Evolutionary conservation across 2,329 filamentous ascomycete genomes (phyloP).

Genomic region (Aspergillus neoniger): DNA sequence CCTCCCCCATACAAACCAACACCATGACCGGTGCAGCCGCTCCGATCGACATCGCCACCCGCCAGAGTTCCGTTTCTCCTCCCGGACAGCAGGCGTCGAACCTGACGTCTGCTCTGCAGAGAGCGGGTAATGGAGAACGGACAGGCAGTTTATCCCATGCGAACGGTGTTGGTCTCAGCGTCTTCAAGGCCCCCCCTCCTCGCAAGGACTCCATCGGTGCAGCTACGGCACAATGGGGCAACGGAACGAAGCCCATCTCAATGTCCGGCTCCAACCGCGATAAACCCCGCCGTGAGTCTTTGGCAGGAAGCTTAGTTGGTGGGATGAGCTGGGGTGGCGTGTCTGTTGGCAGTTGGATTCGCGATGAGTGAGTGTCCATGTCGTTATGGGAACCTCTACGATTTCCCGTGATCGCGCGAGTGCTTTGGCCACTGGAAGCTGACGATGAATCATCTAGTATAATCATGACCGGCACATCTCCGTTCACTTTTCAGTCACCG

Average conservation of each 20-base stretch:
- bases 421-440: conserved; percentile 1
- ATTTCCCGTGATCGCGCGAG: conserved; percentile 4
- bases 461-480: conserved; percentile 95
- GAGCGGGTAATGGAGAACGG: conserved; percentile 47
- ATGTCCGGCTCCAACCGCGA: conserved; percentile 53
- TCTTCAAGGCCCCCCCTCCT: conserved; percentile 43
- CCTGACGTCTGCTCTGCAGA: conserved; percentile 62
- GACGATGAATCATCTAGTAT: conserved; percentile 62
- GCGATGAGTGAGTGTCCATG: conserved; percentile 80
- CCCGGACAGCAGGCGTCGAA: conserved; percentile 63
- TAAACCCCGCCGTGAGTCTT: conserved; percentile 59
- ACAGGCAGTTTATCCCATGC: conserved; percentile 48
- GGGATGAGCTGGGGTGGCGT: conserved; percentile 98
- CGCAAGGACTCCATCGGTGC: conserved; percentile 59
- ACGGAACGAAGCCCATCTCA: conserved; percentile 63
- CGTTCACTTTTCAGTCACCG: conserved; percentile 84
- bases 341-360: conserved; percentile 94
- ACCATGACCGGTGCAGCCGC: conserved; percentile 56
- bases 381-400: conserved; percentile 12
- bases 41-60: conserved; percentile 63
- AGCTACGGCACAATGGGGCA: conserved; percentile 56
- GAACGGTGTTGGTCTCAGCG: conserved; percentile 39
- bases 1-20: conserved; percentile 33
- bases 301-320: conserved; percentile 64
- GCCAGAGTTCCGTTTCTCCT: conserved; percentile 60